Conservation (phyloP, 2,329 filamentous ascomycete species). For the Pseudogymnoascus sp. region DNA sequence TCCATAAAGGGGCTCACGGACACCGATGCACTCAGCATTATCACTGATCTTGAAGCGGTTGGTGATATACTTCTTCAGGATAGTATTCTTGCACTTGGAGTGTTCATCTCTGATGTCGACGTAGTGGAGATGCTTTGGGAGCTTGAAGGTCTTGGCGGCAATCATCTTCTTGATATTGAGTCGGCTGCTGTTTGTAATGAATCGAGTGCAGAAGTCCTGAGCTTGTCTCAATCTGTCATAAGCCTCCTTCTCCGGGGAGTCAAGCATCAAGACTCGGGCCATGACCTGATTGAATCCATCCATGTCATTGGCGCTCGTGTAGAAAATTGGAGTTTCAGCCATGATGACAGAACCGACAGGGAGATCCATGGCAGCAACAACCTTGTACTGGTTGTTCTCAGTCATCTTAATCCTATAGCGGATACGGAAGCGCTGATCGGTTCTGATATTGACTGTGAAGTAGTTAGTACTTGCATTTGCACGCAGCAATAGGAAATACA, state of each 20-base stretch:
- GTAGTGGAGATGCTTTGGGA: background rate
- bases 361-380: constrained; percentile 3
- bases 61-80: background rate
- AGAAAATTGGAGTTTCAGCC: background rate
- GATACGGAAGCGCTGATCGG: background rate
- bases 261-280: background rate
- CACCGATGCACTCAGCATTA: background rate
- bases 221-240: background rate
- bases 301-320: constrained; percentile 1
- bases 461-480: background rate
- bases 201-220: background rate
- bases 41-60: background rate
- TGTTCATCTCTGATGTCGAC: background rate
- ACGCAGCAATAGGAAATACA: background rate
- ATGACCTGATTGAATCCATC: background rate
- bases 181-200: background rate
- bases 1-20: background rate
- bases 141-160: background rate
- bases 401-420: constrained; percentile 2
- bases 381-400: constrained; percentile 2
- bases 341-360: background rate
- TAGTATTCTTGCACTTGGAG: background rate
- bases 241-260: background rate
- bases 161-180: background rate
- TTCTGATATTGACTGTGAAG: background rate